Evolutionary conservation across 129 eudicot genomes (phyloP).

Genomic region (Centella asiatica): DNA sequence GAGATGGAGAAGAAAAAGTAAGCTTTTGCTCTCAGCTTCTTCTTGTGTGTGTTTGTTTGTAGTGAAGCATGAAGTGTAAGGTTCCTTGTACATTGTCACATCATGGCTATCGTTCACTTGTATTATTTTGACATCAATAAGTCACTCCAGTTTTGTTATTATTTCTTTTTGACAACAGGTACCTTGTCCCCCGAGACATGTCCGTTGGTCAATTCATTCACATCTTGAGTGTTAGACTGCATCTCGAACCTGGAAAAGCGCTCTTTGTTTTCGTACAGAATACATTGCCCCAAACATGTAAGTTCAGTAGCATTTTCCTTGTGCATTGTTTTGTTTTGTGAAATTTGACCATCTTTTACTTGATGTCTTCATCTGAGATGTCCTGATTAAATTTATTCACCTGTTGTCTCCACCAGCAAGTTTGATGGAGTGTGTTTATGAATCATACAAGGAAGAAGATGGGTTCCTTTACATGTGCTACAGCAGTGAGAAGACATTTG

Average conservation of each 20-base stretch:
- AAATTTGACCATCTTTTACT: neutral
- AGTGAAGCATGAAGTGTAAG: neutral
- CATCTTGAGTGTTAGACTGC: slow-evolving; percentile 67
- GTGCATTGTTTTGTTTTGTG: neutral
- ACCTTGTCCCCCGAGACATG: slow-evolving; percentile 89
- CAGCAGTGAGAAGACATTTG: slow-evolving; percentile 94
- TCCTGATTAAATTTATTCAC: neutral
- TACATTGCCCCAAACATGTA: slow-evolving; percentile 88
- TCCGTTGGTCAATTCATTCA: slow-evolving; percentile 78
- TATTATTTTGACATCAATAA: neutral
- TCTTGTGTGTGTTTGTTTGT: no score
- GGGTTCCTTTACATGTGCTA: slow-evolving; percentile 73
- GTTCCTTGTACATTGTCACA: neutral
- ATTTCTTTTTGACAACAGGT: slow-evolving; percentile 32
- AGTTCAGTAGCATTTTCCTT: neutral
- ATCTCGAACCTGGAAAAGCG: slow-evolving; percentile 76
- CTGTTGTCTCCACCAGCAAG: slow-evolving; percentile 44
- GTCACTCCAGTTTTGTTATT: neutral
- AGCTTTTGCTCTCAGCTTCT: slow-evolving; percentile 22
- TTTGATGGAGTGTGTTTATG: slow-evolving; percentile 69
- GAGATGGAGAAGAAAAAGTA: slow-evolving; percentile 95
- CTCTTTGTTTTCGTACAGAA: slow-evolving; percentile 75
- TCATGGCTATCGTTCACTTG: neutral
- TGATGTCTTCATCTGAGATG: neutral
- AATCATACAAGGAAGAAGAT: slow-evolving; percentile 81